A percentile compares a stretch with the other conserved stretches of the same genome.
These are phyloP conservation scores for Tanacetum coccineum DNA, from an alignment of 129 eudicot species.

Conservation along the genomic window DNA sequence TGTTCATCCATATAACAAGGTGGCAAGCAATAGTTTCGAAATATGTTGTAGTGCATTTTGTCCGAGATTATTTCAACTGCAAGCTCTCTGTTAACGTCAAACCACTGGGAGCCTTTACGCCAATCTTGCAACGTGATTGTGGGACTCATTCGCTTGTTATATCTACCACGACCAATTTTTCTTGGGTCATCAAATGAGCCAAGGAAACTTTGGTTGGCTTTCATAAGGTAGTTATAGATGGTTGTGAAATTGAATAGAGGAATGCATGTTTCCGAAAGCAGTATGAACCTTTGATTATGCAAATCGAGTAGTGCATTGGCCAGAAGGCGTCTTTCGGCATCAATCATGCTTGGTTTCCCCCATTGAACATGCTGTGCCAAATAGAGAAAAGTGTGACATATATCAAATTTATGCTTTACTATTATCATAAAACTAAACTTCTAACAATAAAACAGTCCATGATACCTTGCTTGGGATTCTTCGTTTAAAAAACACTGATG, in stretches of 20 bases:
- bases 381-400: neutral
- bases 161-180: constrained; percentile 74
- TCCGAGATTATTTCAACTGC: constrained; percentile 61
- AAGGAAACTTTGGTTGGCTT: constrained; percentile 62
- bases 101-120: constrained; percentile 98
- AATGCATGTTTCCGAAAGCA: constrained; percentile 85
- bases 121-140: constrained; percentile 60
- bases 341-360: constrained; percentile 79
- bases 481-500: constrained; percentile 83
- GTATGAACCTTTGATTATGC: constrained; percentile 69
- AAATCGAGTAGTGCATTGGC: constrained; percentile 90
- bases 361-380: constrained; percentile 53
- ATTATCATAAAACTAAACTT: too few species aligned
- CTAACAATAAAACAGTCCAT: neutral
- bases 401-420: neutral
- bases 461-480: constrained; percentile 75
- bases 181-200: constrained; percentile 76
- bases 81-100: constrained; percentile 65
- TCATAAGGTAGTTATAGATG: constrained; percentile 65
- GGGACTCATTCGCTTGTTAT: constrained; percentile 81
- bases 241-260: constrained; percentile 82
- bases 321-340: constrained; percentile 87
- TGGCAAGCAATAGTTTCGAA: constrained; percentile 58
- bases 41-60: constrained; percentile 43
- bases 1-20: constrained; percentile 99